Percentiles rank a stretch among this genome's conserved stretches.
Conservation (phyloP, 306 rosid genomes). For the Medicago lupulina region DNA sequence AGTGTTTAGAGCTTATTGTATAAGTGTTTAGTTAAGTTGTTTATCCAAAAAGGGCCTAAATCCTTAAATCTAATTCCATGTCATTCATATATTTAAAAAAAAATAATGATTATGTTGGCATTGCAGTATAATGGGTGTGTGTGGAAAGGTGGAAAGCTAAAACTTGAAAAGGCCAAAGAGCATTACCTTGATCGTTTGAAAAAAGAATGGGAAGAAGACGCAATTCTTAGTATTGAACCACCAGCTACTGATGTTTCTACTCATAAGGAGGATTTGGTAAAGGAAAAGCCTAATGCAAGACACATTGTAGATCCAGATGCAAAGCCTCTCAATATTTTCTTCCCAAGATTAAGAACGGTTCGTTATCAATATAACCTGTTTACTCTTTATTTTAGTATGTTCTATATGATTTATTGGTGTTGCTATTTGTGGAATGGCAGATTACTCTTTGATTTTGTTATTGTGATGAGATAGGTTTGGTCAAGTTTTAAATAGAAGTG, state of each 20-base stretch:
- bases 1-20: neutral
- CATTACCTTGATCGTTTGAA: slow-evolving; percentile 67
- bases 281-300: slow-evolving; percentile 33
- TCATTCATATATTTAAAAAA: neutral
- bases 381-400: neutral
- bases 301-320: slow-evolving; percentile 33
- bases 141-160: slow-evolving; percentile 90
- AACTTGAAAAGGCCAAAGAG: slow-evolving; percentile 85
- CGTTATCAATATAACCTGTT: neutral
- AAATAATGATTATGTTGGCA: neutral
- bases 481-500: neutral
- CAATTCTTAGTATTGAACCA: slow-evolving; percentile 26
- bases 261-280: slow-evolving; percentile 5
- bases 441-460: neutral
- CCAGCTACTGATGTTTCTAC: neutral
- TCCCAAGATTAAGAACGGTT: slow-evolving; percentile 80
- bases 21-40: too few relatives aligned
- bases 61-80: neutral
- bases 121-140: slow-evolving; percentile 89
- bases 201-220: slow-evolving; percentile 70
- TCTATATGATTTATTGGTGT: neutral
- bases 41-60: neutral
- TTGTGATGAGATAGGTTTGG: neutral
- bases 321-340: slow-evolving; percentile 60
- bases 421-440: neutral